Evolutionary conservation across 2,329 filamentous ascomycete genomes (phyloP).

Genomic region (Pseudogymnoascus sp.): DNA sequence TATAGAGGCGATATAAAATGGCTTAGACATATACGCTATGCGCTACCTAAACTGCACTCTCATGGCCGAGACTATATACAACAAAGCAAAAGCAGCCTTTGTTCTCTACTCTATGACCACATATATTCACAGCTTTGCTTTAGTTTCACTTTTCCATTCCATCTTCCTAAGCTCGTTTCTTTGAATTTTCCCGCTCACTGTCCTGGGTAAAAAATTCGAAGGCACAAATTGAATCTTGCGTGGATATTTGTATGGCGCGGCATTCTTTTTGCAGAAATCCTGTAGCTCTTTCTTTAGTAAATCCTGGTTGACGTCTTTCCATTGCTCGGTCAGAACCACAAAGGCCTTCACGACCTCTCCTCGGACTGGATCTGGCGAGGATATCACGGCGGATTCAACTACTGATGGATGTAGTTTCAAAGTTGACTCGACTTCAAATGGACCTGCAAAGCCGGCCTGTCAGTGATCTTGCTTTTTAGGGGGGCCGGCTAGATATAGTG

Average conservation of each 20-base stretch:
- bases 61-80: neutral
- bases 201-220: constrained; percentile 31
- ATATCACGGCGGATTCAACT: constrained; percentile 33
- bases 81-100: neutral
- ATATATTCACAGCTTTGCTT: neutral
- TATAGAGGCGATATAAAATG: neutral
- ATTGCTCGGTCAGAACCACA: constrained; percentile 28
- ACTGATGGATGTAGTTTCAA: constrained; percentile 33
- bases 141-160: constrained; percentile 25
- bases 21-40: neutral
- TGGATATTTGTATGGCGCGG: constrained; percentile 35
- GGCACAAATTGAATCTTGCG: constrained; percentile 33
- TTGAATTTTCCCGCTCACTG: constrained; percentile 31
- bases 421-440: constrained; percentile 35
- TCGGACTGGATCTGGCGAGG: constrained; percentile 30
- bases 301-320: constrained; percentile 14
- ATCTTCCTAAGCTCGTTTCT: constrained; percentile 30
- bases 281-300: constrained; percentile 29
- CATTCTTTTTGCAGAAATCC: constrained; percentile 32
- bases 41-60: no score
- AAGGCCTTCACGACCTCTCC: constrained; percentile 36
- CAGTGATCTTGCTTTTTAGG: neutral
- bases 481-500: no score
- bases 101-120: neutral
- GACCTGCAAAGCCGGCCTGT: constrained; percentile 20